Evolutionary conservation across 192 early-diverging fungal genomes (phyloP).

Genomic region (Backusella macrospora): DNA sequence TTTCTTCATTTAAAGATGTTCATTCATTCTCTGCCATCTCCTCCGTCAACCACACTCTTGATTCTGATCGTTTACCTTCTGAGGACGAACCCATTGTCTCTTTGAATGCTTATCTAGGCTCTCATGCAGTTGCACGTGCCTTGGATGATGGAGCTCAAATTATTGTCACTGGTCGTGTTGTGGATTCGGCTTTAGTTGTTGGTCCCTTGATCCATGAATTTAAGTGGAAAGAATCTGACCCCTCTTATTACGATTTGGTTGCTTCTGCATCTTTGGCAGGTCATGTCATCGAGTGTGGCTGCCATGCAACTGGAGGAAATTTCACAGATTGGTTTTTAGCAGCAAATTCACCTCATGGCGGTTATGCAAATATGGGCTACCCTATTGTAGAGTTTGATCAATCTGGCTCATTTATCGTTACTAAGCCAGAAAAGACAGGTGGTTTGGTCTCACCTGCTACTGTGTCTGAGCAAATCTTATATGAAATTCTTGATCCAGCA

Average conservation of each 20-base stretch:
- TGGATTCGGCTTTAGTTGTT: conserved; percentile 66
- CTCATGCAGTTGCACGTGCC: conserved; percentile 55
- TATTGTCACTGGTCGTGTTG: conserved; percentile 68
- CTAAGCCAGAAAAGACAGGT: conserved; percentile 65
- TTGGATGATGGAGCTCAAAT: conserved; percentile 61
- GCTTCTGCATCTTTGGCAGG: conserved; percentile 68
- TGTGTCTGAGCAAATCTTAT: conserved; percentile 66
- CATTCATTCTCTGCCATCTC: conserved; percentile 33
- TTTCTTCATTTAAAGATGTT: conserved; percentile 19
- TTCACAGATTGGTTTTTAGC: conserved; percentile 69
- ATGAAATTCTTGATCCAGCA: conserved; percentile 69
- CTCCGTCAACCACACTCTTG: conserved; percentile 20
- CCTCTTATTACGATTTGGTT: conserved; percentile 56
- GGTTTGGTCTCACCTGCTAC: conserved; percentile 60
- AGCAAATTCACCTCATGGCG: conserved; percentile 56
- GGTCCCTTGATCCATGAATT: conserved; percentile 66
- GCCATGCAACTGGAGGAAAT: conserved; percentile 70
- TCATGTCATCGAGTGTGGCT: conserved; percentile 71
- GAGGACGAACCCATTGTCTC: conserved; percentile 56
- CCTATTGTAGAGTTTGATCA: conserved; percentile 61
- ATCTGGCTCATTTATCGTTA: conserved; percentile 58
- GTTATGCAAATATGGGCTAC: conserved; percentile 69
- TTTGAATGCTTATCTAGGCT: conserved; percentile 68
- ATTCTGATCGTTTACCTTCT: conserved; percentile 54
- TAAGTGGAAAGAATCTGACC: conserved; percentile 45